phyloP scores from a whole-genome alignment of 805 yeast genomes.

The Saccharomyces eubayanus region DNA sequence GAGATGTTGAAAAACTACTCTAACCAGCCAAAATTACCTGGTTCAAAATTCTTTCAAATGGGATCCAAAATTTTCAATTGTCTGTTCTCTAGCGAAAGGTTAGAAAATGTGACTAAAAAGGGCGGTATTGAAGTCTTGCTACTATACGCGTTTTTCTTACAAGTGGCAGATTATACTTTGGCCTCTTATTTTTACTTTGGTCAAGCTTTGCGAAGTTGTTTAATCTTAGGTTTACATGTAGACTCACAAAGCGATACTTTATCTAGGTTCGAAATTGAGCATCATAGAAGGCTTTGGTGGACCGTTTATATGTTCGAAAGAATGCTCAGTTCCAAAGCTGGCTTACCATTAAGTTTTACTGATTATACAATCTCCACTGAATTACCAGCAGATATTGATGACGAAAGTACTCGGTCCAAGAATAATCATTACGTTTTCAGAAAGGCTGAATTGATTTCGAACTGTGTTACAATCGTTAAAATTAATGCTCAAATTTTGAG shows the following conservation, averaged over 20 bases:
- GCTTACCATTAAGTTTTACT: constrained; percentile 67
- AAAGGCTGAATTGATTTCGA: constrained; percentile 66
- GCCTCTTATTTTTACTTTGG: constrained; percentile 78
- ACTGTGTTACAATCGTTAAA: constrained; percentile 70
- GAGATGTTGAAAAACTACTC: neutral
- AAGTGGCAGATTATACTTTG: constrained; percentile 77
- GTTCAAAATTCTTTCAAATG: constrained; percentile 68
- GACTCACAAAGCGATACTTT: constrained; percentile 67
- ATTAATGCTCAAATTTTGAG: constrained; percentile 67
- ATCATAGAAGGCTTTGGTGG: constrained; percentile 81
- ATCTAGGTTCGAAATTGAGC: constrained; percentile 65
- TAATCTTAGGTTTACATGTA: constrained; percentile 73
- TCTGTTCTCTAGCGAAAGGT: constrained; percentile 68
- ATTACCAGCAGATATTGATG: constrained; percentile 63
- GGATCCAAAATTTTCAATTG: constrained; percentile 76
- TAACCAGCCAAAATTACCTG: constrained; percentile 41
- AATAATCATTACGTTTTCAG: constrained; percentile 60
- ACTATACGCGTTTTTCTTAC: constrained; percentile 68
- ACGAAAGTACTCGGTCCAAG: constrained; percentile 48
- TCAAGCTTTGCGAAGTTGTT: constrained; percentile 60
- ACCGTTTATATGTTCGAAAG: constrained; percentile 75
- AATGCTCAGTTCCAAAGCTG: constrained; percentile 77
- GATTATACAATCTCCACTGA: constrained; percentile 77
- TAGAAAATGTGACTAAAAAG: constrained; percentile 67
- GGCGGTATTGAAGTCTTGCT: constrained; percentile 73